Evolutionary conservation across 164 flowering plant genomes (phyloP), one percentile per base, ranked within the genome.

Genomic region (Aristolochia californica): DNA sequence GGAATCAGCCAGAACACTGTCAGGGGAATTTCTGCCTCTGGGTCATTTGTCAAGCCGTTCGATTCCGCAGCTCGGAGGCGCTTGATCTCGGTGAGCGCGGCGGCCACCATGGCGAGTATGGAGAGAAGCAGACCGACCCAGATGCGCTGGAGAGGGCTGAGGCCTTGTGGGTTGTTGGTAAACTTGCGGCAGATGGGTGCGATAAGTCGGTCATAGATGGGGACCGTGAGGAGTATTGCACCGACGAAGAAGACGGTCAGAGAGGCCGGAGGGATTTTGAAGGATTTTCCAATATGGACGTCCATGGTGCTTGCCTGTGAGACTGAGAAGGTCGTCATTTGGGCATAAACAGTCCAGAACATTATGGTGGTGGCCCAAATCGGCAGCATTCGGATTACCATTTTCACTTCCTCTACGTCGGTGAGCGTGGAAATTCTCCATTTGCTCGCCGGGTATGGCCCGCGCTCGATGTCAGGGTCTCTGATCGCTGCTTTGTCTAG

Each of bases 261-360:
- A 10, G 97, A 83, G 1, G 83, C 95, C 8, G 88, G 63, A 0
- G 97, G 97, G 49, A 89, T 89, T 58, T 75, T 56, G 67, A 89
- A 89, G 0, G 83, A 74, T 18, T 62, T 69, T 13, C 83, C 82
- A 0, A 88, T 66, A 70, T 68, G 80, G 27, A 88, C 80, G 77
- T 88, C 67, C 94, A 88, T 77, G 63, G 97, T 83, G 69, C 83
- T 75, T 16, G 97, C 91, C 66, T 88, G 97, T 8, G 87, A 72
- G 5, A 88, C 97, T 0, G 94, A 88, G 69, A 88, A 86, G 13
- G 97, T 88, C 24, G 81, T 80, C 91, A 86, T 81, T 58, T 88
- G 97, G 10, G 94, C 97, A 38, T 88, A 80, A 21, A 83, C 74
- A 0, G 97, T 88, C 97, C 97, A 88, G 56, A 88, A 88, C 59